Conservation (phyloP, 495 filamentous ascomycete species). For the Lophiostoma macrostomum region DNA sequence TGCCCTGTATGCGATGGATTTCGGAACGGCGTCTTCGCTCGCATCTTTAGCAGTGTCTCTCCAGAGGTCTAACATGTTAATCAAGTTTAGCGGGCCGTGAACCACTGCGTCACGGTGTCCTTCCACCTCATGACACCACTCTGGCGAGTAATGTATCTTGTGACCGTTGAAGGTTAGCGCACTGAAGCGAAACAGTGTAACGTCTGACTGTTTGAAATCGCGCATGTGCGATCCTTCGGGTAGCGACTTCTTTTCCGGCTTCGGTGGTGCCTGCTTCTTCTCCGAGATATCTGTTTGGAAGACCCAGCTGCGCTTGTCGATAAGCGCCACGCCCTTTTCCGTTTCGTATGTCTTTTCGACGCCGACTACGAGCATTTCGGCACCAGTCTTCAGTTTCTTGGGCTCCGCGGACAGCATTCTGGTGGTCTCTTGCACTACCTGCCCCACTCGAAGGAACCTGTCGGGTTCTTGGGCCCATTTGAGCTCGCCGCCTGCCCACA, state of each 20-base stretch:
- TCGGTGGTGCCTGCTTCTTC: constrained; percentile 22
- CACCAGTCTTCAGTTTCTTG: constrained; percentile 53
- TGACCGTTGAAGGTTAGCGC: constrained; percentile 72
- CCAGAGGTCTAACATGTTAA: constrained; percentile 64
- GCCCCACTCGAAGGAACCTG: constrained; percentile 51
- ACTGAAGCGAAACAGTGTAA: constrained; percentile 66
- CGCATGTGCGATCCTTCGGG: constrained; percentile 41
- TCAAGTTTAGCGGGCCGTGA: constrained; percentile 62
- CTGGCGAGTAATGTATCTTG: constrained; percentile 66
- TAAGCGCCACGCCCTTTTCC: constrained; percentile 49
- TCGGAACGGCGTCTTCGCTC: constrained; percentile 39
- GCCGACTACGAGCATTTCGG: constrained; percentile 63
- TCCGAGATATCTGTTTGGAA: constrained; percentile 47
- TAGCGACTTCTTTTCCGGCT: constrained; percentile 28
- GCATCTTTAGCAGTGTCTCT: constrained; percentile 42
- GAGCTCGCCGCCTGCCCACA: constrained; percentile 76
- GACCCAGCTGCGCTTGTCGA: constrained; percentile 61
- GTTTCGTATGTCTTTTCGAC: constrained; percentile 60
- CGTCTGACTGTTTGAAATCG: constrained; percentile 50
- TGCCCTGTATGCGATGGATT: constrained; percentile 57
- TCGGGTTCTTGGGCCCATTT: constrained; percentile 47
- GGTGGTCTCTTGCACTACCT: constrained; percentile 57
- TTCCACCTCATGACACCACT: constrained; percentile 58
- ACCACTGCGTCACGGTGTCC: constrained; percentile 60
- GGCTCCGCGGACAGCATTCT: constrained; percentile 50